Evolutionary conservation across 371 early-diverging fungal genomes (phyloP).

Genomic region (Mortierella sp.): DNA sequence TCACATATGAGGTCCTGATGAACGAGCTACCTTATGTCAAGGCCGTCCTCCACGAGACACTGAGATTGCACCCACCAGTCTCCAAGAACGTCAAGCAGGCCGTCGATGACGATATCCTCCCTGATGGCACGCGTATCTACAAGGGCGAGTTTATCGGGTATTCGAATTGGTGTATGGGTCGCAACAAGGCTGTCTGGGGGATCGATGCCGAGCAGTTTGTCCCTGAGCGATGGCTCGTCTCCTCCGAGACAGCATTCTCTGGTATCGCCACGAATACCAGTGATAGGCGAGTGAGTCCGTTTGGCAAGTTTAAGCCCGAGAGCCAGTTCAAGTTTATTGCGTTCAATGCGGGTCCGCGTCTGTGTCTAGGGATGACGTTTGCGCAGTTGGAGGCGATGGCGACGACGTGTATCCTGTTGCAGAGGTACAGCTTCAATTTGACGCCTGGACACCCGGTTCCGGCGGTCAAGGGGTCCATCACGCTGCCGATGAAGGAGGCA

Average conservation of each 20-base stretch:
- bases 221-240: slow-evolving; percentile 48
- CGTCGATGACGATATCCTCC: slow-evolving; percentile 40
- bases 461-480: slow-evolving; percentile 16
- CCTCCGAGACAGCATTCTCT: neutral
- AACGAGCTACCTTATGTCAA: slow-evolving; percentile 37
- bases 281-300: slow-evolving; percentile 10
- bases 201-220: slow-evolving; percentile 40
- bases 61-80: slow-evolving; percentile 43
- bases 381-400: slow-evolving; percentile 69
- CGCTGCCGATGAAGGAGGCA: slow-evolving; percentile 38
- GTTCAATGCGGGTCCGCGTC: slow-evolving; percentile 44
- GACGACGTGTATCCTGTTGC: slow-evolving; percentile 61
- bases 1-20: slow-evolving; percentile 29
- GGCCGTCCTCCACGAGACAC: slow-evolving; percentile 49
- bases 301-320: slow-evolving; percentile 47
- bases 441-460: slow-evolving; percentile 57
- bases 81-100: slow-evolving; percentile 39
- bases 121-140: slow-evolving; percentile 36
- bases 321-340: slow-evolving; percentile 44
- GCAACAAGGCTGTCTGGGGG: slow-evolving; percentile 47
- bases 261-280: neutral
- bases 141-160: slow-evolving; percentile 39
- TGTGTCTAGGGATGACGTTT: slow-evolving; percentile 60
- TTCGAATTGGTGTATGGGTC: slow-evolving; percentile 45
- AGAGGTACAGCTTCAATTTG: slow-evolving; percentile 59